Base-by-base conservation (phyloP, 148 eudicot genomes). In the Silene conica region DNA sequence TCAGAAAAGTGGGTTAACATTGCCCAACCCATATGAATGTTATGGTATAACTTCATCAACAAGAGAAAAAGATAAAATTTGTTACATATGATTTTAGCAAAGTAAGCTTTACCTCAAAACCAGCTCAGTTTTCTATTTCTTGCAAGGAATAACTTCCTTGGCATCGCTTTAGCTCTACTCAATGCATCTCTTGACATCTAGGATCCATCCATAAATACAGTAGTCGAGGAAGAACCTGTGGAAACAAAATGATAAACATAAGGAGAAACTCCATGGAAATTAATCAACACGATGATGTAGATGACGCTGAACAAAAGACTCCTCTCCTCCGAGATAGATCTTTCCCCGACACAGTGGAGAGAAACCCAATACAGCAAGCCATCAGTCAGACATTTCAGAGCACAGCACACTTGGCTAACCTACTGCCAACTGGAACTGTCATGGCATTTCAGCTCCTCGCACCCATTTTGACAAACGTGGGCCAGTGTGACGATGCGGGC, bases 391-490 rank as follows among this genome's bases (percentile, higher is more conserved):
- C 92, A 8, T 89, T 91, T 55, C 71, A 81, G 70, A 87, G 93
- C 88, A 87, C 93, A 0, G 89, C 93, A 2, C 85, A 89, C 46
- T 67, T 87, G 25, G 90, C 97, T 26, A 91, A 91, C 38, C 84
- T 89, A 22, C 77, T 90, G 7, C 96, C 96, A 23, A 90, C 91
- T 2, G 93, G 93, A 16, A 70, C 96, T 0, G 87, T 88, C 12
- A 87, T 92, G 28, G 83, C 87, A 16, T 92, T 90, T 61, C 96
- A 92, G 72, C 84, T 88, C 10, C 82, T 92, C 0, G 79, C 90
- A 0, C 97, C 97, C 3, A 78, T 90, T 68, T 81, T 87, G 83
- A 80, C 93, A 4, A 87, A 85, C 77, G 79, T 85, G 54, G 97
- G 97, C 0, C 48, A 78, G n/a, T 90, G 96, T 26, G 90, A 92